Conservation (phyloP, 2,329 filamentous ascomycete species). For the Alternaria dauci region DNA sequence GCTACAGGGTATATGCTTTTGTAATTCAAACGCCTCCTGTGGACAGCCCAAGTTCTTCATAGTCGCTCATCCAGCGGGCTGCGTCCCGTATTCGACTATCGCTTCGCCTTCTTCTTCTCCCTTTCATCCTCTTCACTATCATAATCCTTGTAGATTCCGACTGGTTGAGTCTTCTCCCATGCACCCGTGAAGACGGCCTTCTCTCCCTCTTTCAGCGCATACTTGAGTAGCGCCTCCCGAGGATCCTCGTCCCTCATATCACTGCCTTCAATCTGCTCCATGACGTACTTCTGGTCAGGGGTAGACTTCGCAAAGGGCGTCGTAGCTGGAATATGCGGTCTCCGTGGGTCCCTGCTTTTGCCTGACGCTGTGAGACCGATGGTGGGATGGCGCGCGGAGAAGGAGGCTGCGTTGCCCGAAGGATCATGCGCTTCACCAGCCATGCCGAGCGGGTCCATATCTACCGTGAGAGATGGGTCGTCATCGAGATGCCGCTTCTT, state of each 20-base stretch:
- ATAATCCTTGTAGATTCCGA: conserved; percentile 87
- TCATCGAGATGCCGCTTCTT: conserved; percentile 97
- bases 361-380: conserved; percentile 81
- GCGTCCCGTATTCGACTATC: conserved; percentile 16
- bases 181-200: conserved; percentile 95
- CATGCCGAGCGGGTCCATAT: conserved; percentile 80
- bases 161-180: conserved; percentile 90
- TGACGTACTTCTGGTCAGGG: conserved; percentile 88
- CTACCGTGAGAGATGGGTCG: conserved; percentile 77
- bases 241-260: conserved; percentile 97
- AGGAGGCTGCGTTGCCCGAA: conserved; percentile 64
- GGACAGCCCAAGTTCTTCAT: conserved; percentile 2
- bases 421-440: conserved; percentile 79
- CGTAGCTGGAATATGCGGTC: conserved; percentile 82
- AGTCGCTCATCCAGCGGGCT: neutral
- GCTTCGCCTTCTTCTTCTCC: conserved; percentile 66
- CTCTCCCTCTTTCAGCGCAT: conserved; percentile 90
- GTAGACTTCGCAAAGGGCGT: conserved; percentile 92
- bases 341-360: conserved; percentile 77
- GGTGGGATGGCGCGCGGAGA: conserved; percentile 69
- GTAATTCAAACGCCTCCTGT: conserved; percentile 14
- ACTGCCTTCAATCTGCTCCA: conserved; percentile 86
- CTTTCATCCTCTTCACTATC: conserved; percentile 83
- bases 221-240: conserved; percentile 90
- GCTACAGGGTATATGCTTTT: conserved; percentile 19